Evolutionary conservation across 768 basidiomycete genomes (phyloP).

Genomic region (Naganishia onofrii): DNA sequence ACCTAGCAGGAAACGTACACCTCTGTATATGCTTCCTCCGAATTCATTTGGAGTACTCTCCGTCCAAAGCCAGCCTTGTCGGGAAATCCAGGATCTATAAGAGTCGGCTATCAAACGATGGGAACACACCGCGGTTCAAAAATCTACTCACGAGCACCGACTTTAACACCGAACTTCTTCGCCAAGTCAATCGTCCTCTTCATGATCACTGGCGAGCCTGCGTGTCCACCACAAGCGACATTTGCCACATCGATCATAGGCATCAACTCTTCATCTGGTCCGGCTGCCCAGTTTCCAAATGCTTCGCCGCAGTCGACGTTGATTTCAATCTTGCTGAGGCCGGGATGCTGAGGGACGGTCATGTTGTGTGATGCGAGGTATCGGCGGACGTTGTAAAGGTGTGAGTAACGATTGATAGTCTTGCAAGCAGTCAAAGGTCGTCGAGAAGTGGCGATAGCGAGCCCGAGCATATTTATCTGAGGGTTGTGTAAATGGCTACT

Average conservation of each 20-base stretch:
- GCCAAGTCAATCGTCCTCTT: constrained; percentile 62
- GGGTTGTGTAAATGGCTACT: background rate
- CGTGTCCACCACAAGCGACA: constrained; percentile 69
- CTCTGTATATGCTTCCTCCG: constrained; percentile 45
- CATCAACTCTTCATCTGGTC: constrained; percentile 40
- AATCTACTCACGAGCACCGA: constrained; percentile 60
- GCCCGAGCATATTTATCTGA: background rate
- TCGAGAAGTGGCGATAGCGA: background rate
- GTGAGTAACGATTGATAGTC: background rate
- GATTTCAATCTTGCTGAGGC: constrained; percentile 35
- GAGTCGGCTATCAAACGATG: background rate
- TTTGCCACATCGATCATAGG: constrained; percentile 61
- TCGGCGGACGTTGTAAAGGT: background rate
- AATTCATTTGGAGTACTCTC: constrained; percentile 64
- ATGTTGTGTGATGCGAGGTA: constrained; percentile 1
- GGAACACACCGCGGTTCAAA: background rate
- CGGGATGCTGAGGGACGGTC: constrained; percentile 17
- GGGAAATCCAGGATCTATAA: constrained; percentile 60
- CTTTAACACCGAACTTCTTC: constrained; percentile 59
- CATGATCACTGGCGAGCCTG: constrained; percentile 66
- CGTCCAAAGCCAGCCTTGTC: constrained; percentile 67
- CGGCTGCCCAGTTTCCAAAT: constrained; percentile 37
- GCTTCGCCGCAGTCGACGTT: constrained; percentile 41
- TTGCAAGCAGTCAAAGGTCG: background rate
- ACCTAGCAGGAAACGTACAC: constrained; percentile 51